These are phyloP conservation scores for Pseudoscleropodium purum DNA, from an alignment of 225 moss, liverwort and hornwort species.

Conservation along the genomic window DNA sequence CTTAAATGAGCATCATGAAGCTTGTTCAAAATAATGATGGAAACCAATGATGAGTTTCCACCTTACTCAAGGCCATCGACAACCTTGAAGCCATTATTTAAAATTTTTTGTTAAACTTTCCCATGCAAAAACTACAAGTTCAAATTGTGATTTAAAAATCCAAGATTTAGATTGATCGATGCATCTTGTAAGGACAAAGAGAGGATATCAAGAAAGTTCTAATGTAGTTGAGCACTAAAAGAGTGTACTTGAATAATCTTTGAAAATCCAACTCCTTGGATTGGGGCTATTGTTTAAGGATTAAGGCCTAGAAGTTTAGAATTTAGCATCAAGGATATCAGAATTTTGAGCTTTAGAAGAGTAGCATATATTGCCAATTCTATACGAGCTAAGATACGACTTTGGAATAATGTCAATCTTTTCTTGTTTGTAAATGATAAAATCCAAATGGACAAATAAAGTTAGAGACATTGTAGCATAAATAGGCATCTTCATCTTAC, in stretches of 20 bases:
- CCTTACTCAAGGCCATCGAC: fast-evolving
- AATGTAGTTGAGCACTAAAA: fast-evolving
- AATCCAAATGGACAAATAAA: not conserved
- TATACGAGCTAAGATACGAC: not conserved
- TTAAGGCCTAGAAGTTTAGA: not conserved
- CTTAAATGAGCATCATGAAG: not conserved
- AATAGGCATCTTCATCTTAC: not conserved
- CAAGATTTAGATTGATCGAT: not conserved
- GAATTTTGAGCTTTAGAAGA: not conserved
- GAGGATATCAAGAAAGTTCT: not conserved
- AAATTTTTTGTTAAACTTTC: not conserved
- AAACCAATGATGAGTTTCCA: fast-evolving
- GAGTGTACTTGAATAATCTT: not conserved
- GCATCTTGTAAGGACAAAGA: not conserved
- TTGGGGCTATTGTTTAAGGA: fast-evolving
- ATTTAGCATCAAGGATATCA: fast-evolving
- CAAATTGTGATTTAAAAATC: not conserved
- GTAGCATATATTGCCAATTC: not conserved
- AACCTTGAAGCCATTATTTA: not conserved
- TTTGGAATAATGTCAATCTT: not conserved
- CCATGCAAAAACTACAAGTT: not conserved
- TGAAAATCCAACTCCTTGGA: fast-evolving
- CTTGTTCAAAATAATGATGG: not conserved
- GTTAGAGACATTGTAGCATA: not conserved
- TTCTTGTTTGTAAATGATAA: not conserved